These are phyloP conservation scores for Hibiscus mutabilis DNA, from an alignment of 345 rosid genomes.

Conservation along the genomic window DNA sequence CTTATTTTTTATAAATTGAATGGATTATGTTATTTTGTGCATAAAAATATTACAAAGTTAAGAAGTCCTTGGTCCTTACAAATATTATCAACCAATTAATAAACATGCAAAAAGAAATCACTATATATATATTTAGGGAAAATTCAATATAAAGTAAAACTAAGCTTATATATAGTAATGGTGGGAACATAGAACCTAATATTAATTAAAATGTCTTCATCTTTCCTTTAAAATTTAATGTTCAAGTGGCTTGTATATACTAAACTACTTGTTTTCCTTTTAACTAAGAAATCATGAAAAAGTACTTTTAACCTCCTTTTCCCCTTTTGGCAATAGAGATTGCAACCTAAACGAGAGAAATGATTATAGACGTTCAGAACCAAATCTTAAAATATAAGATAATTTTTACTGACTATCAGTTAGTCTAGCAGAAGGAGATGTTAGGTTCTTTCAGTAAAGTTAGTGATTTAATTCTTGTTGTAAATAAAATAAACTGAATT, in stretches of 20 bases:
- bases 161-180: background rate
- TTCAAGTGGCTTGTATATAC: background rate
- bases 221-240: background rate
- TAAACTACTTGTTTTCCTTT: background rate
- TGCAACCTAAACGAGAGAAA: background rate
- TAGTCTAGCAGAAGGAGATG: too few relatives aligned
- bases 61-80: too few relatives aligned
- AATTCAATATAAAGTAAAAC: background rate
- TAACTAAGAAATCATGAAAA: background rate
- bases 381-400: too few relatives aligned
- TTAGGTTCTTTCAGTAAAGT: too few relatives aligned
- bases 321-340: background rate
- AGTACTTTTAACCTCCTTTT: background rate
- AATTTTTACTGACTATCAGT: too few relatives aligned
- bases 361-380: too few relatives aligned
- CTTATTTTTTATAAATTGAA: too few relatives aligned
- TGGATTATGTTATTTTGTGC: too few relatives aligned
- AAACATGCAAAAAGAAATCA: background rate
- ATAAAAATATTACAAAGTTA: too few relatives aligned
- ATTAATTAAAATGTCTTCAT: background rate
- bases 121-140: background rate
- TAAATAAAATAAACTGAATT: too few relatives aligned
- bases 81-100: too few relatives aligned
- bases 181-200: background rate
- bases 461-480: too few relatives aligned